phyloP scores from a whole-genome alignment of 106 monocot genomes.

The Dactylorhiza incarnata region DNA sequence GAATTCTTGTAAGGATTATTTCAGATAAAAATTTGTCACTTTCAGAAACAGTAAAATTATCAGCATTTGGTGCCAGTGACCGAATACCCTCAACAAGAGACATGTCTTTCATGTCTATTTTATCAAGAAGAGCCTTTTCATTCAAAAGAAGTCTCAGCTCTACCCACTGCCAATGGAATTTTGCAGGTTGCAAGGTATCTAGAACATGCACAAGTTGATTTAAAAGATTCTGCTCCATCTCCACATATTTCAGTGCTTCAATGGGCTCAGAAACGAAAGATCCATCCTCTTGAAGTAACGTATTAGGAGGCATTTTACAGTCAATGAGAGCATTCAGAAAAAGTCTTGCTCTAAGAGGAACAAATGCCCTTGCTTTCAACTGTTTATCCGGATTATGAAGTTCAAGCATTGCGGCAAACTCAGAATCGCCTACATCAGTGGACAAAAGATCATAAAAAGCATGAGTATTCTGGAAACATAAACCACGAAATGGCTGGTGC shows the following conservation, averaged over 20 bases:
- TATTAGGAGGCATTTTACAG: slow-evolving; percentile 68
- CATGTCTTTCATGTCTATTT: slow-evolving; percentile 60
- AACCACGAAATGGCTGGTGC: slow-evolving; percentile 86
- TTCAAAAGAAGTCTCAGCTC: slow-evolving; percentile 89
- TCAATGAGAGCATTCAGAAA: slow-evolving; percentile 87
- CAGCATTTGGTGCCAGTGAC: slow-evolving; percentile 67
- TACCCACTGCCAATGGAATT: slow-evolving; percentile 99
- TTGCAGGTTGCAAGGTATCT: slow-evolving; percentile 90
- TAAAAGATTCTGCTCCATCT: slow-evolving; percentile 59
- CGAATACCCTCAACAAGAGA: slow-evolving; percentile 77
- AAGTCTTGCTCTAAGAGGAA: slow-evolving; percentile 79
- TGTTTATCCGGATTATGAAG: slow-evolving; percentile 65
- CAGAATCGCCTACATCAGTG: slow-evolving; percentile 70
- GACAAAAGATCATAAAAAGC: slow-evolving; percentile 63
- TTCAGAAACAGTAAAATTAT: slow-evolving; percentile 70
- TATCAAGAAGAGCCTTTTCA: slow-evolving; percentile 87
- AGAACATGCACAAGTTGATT: slow-evolving; percentile 84
- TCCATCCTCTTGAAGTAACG: slow-evolving; percentile 54
- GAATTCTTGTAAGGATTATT: slow-evolving; percentile 77
- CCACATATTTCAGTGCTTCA: slow-evolving; percentile 31
- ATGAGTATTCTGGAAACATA: slow-evolving; percentile 59
- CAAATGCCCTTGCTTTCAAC: slow-evolving; percentile 65
- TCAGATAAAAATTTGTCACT: slow-evolving; percentile 82
- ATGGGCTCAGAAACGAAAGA: slow-evolving; percentile 47
- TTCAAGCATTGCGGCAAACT: slow-evolving; percentile 89